Evolutionary conservation across 139 green algal genomes (phyloP), one percentile per base, ranked within the genome.

Genomic region (Chlamydomonas sphaeroides): DNA sequence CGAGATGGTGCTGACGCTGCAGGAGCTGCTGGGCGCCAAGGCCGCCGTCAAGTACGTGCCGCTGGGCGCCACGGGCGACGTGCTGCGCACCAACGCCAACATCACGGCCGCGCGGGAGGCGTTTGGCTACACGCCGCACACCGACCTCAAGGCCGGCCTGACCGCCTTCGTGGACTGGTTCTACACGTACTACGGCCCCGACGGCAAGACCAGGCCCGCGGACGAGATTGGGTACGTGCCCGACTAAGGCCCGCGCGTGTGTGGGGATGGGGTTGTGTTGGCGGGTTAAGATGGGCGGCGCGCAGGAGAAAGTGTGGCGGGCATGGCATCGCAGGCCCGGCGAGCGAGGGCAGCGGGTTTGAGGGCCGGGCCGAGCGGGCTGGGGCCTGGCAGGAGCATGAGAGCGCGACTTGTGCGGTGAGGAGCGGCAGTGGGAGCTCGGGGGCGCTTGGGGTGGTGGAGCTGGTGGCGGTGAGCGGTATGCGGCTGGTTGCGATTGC

Each of bases 1-100:
- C 1, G 87, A 92, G 39, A 89, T 97, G 59, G 94, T 97, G 62
- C n/a, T 32, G 17, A 84, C 84, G 25, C 79, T 97, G 49, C 91
- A 96, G 82, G 85, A 88, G 42, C 71, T 90, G 59, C 67, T 96
- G 53, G 85, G 88, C 20, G 85, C 73, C 42, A 83, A 86, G 28
- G 92, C 93, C 15, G 84, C 87, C 39, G 73, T 81, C 36, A 84
- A 91, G 32, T 91, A 92, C 70, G 77, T 94, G 38, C 86, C 89
- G 23, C 85, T 97, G 86, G 89, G 88, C 2, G 69, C 83, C 32
- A 93, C 86, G 2, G 94, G 94, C 0, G 94, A 97, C 85, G 94
- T 97, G 42, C 87, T 93, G 53, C 87, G 90, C 35, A 97, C 94
- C 36, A 91, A 94, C 88, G 93, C 93, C 32, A 93, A 97, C 80